Evolutionary conservation across 306 rosid species (phyloP), one percentile per base, ranked within the genome.

Genomic region (Begonia fuchsioides): DNA sequence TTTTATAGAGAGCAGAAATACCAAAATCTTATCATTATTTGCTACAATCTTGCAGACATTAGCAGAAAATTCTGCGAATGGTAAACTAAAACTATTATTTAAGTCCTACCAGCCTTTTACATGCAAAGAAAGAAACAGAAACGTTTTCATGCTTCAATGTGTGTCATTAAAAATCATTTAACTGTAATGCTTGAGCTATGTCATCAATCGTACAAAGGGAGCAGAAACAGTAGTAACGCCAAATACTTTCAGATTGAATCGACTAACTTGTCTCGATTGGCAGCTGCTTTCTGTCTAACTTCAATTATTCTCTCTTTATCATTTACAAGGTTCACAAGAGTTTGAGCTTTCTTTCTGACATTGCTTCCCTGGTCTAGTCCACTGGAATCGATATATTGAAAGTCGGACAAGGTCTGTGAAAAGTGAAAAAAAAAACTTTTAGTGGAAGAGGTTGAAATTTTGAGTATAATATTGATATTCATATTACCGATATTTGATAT

Each of bases 291-390:
- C 75, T 82, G 82, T 61, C 96, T 82, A 54, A 79, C 81, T 70
- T 87, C 96, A 55, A 50, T 70, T 66, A 82, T 70, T 62, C 72
- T 82, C 65, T 87, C 96, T 60, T 77, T 77, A 60, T 87, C 96
- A 61, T 77, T 87, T 69, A 87, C 94, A 54, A 87, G 85, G 43
- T 39, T 71, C 62, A 82, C 78, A 49, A 87, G 80, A 72, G 71
- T 70, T 67, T 76, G 96, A 45, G 96, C 77, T 69, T 79, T 87
- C 84, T 70, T 82, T 69, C 96, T 76, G 40, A 87, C 83, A 64
- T 87, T 87, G 80, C 72, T 73, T 55, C 96, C 96, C 75, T 87
- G 96, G 61, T 87, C 94, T 75, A 73, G 75, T 75, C 96, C 96
- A 57, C 86, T 71, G 43, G 96, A 87, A 74, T 87, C 96, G 51